Evolutionary conservation across 305 asterid genomes (phyloP).

Genomic region (Fraxinus albicans): DNA sequence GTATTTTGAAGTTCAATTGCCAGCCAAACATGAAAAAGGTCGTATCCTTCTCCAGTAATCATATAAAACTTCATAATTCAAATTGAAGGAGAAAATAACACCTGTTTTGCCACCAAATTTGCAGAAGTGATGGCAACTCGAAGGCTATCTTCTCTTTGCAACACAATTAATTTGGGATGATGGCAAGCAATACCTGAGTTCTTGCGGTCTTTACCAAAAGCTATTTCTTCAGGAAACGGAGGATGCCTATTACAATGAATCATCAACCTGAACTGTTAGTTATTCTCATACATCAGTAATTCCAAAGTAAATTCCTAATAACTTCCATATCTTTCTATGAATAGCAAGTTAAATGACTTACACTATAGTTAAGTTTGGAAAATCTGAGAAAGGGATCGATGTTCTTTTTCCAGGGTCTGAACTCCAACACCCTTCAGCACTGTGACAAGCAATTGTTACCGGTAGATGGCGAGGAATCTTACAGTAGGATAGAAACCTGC

Average conservation of each 20-base stretch:
- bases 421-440: conserved; percentile 80
- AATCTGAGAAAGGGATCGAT: conserved; percentile 60
- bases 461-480: conserved; percentile 68
- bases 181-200: conserved; percentile 87
- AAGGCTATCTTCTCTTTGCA: conserved; percentile 72
- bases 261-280: conserved; percentile 23
- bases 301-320: conserved; percentile 8
- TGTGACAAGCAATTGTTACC: conserved; percentile 83
- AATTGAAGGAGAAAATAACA: conserved; percentile 25
- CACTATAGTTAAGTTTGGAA: conserved; percentile 70
- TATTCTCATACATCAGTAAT: conserved; percentile 25
- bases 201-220: conserved; percentile 79
- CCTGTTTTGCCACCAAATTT: conserved; percentile 88
- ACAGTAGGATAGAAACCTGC: conserved; percentile 76
- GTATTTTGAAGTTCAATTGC: conserved; percentile 4
- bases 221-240: conserved; percentile 86
- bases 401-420: conserved; percentile 59
- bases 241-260: conserved; percentile 62
- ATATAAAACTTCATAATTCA: conserved; percentile 16
- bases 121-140: conserved; percentile 88
- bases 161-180: conserved; percentile 80
- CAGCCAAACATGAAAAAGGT: conserved; percentile 1
- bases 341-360: conserved; percentile 39
- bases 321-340: not conserved
- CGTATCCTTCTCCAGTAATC: conserved; percentile 16